Evolutionary conservation across 306 rosid species (phyloP).

Genomic region (Heteromeles arbutifolia): DNA sequence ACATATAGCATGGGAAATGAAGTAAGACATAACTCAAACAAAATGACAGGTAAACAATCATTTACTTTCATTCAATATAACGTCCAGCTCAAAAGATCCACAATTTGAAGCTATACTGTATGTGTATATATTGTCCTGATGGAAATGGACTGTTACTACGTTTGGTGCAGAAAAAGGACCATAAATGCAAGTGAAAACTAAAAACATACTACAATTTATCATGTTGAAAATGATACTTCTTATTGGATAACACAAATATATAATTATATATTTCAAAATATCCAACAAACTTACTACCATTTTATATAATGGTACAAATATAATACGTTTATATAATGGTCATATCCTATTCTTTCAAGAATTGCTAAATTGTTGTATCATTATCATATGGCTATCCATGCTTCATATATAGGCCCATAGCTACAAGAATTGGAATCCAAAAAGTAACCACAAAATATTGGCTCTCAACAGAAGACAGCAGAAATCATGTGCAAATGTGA

Average conservation of each 20-base stretch:
- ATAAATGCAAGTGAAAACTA: neutral
- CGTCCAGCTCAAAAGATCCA: neutral
- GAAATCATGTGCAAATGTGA: neutral
- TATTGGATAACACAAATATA: neutral
- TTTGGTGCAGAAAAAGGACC: neutral
- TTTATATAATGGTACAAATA: neutral
- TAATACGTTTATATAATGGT: neutral
- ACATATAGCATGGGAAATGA: conserved; percentile 12
- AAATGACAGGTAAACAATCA: neutral
- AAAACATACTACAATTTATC: neutral
- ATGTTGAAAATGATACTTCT: neutral
- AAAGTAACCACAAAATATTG: neutral
- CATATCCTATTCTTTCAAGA: neutral
- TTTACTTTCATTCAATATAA: neutral
- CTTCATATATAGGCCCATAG: neutral
- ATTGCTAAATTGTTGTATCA: neutral
- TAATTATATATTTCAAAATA: neutral
- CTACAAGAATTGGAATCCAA: neutral
- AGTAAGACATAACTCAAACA: neutral
- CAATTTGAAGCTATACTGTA: neutral
- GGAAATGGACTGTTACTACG: neutral
- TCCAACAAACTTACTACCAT: neutral
- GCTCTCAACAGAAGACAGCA: neutral
- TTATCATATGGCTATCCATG: neutral
- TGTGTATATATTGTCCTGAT: neutral